A percentile compares a stretch with the other conserved stretches of the same genome.
phyloP scores from a whole-genome alignment of 2,329 filamentous ascomycete species.

The Xylariomycetidae sp. region DNA sequence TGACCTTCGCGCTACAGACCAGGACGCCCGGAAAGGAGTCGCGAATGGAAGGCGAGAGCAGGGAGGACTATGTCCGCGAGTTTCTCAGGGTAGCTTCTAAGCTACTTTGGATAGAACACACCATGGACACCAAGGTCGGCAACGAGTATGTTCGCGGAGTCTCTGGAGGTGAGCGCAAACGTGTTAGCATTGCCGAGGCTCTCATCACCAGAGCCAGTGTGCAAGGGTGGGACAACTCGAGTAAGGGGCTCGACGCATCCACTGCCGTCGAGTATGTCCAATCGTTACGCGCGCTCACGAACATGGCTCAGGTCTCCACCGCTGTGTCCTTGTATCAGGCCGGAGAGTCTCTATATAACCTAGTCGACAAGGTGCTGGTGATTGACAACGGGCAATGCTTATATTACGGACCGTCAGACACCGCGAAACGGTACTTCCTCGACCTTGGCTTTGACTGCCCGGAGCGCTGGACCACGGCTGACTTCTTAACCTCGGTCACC shows the following conservation, averaged over 20 bases:
- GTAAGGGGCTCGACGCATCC: conserved; percentile 62
- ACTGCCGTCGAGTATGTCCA: conserved; percentile 53
- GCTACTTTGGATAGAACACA: conserved; percentile 57
- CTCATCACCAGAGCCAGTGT: conserved; percentile 39
- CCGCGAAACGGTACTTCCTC: conserved; percentile 54
- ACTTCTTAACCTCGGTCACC: conserved; percentile 56
- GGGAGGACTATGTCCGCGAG: background rate
- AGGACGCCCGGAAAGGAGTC: too few species aligned
- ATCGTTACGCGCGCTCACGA: conserved; percentile 50
- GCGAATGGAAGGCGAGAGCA: background rate
- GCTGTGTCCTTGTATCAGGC: conserved; percentile 60
- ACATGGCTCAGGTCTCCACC: conserved; percentile 48
- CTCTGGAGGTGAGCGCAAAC: conserved; percentile 56
- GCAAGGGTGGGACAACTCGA: conserved; percentile 29
- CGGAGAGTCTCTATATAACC: conserved; percentile 49
- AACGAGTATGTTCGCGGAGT: conserved; percentile 57
- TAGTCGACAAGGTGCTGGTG: conserved; percentile 61
- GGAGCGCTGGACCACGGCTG: conserved; percentile 49
- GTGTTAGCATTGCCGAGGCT: conserved; percentile 65
- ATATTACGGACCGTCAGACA: conserved; percentile 51
- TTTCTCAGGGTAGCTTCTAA: background rate
- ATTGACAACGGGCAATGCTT: conserved; percentile 62
- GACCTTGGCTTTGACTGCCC: conserved; percentile 56
- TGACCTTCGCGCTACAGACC: conserved; percentile 56
- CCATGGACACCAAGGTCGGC: conserved; percentile 54